These are phyloP conservation scores for Xerocomus alliaceus DNA, from an alignment of 1,284 basidiomycete species.

Conservation along the genomic window DNA sequence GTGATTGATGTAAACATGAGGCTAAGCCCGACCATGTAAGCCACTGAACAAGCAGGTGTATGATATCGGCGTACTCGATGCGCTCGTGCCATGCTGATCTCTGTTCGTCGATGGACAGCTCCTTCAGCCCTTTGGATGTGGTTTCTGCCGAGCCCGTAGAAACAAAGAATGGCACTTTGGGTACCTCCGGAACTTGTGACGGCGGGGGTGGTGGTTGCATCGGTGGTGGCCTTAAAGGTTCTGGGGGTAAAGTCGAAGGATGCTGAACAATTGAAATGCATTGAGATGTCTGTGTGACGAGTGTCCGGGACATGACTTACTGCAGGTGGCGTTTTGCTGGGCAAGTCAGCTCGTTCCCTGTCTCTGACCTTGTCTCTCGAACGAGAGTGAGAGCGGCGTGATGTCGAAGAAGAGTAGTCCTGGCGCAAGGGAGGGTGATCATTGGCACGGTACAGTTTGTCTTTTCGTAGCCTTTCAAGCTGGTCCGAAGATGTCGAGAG, in stretches of 20 bases:
- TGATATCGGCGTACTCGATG: conserved; percentile 35
- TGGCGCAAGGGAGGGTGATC: conserved; percentile 10
- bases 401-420: conserved; percentile 3
- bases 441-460: conserved; percentile 12
- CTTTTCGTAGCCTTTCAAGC: conserved; percentile 28
- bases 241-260: conserved; percentile 11
- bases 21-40: conserved; percentile 18
- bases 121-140: conserved; percentile 15
- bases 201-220: conserved; percentile 27
- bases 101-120: conserved; percentile 40
- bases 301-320: neutral
- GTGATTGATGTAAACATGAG: conserved; percentile 42
- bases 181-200: conserved; percentile 19
- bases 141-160: conserved; percentile 14
- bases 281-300: neutral
- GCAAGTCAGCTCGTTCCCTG: conserved; percentile 1
- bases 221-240: conserved; percentile 28
- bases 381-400: conserved; percentile 21
- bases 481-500: conserved; percentile 35
- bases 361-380: conserved; percentile 22
- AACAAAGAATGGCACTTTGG: conserved; percentile 29
- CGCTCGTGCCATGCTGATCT: conserved; percentile 40
- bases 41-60: neutral
- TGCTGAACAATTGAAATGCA: neutral
- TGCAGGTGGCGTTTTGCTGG: conserved; percentile 9